A percentile compares a stretch with the other conserved stretches of the same genome.
Conservation (phyloP, 352 stramenopile genomes). For the Pythium vanterpoolii region DNA sequence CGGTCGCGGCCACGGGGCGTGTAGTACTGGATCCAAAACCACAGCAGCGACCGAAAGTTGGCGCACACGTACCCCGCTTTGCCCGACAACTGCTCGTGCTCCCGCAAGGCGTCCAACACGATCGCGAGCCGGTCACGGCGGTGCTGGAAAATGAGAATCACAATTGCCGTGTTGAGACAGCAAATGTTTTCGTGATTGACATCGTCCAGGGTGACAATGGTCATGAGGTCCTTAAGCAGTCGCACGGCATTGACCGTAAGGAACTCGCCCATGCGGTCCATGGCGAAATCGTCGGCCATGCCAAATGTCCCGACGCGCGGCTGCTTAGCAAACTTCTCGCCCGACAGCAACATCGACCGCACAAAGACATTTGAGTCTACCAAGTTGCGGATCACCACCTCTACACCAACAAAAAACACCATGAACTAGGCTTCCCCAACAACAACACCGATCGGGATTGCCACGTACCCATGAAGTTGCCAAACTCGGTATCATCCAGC, state of each 20-base stretch:
- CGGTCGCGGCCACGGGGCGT: conserved; percentile 90
- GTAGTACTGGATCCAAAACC: conserved; percentile 97
- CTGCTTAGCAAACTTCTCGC: conserved; percentile 61
- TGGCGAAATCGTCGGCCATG: conserved; percentile 48
- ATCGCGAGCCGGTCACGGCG: conserved; percentile 76
- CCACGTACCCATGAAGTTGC: conserved; percentile 87
- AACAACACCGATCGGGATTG: not conserved
- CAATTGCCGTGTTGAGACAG: conserved; percentile 95
- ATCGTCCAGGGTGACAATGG: conserved; percentile 91
- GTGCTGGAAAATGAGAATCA: conserved; percentile 94
- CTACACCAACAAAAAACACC: conserved; percentile 24
- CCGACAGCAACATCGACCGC: conserved; percentile 86
- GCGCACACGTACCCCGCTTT: conserved; percentile 69
- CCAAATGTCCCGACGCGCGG: conserved; percentile 36
- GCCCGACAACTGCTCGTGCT: conserved; percentile 58
- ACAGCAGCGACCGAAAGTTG: conserved; percentile 93
- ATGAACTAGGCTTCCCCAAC: not conserved
- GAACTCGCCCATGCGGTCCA: conserved; percentile 87
- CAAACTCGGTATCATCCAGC: conserved; percentile 88
- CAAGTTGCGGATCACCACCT: conserved; percentile 92
- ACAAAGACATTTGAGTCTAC: conserved; percentile 98
- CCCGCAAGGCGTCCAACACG: conserved; percentile 66
- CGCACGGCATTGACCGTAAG: conserved; percentile 84
- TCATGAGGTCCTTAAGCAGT: conserved; percentile 94
- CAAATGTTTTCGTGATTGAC: conserved; percentile 98